A percentile compares a stretch with the other conserved stretches of the same genome.
These are phyloP conservation scores for Coccomyxa sp. DNA, from an alignment of 139 green algal species.

Conservation along the genomic window DNA sequence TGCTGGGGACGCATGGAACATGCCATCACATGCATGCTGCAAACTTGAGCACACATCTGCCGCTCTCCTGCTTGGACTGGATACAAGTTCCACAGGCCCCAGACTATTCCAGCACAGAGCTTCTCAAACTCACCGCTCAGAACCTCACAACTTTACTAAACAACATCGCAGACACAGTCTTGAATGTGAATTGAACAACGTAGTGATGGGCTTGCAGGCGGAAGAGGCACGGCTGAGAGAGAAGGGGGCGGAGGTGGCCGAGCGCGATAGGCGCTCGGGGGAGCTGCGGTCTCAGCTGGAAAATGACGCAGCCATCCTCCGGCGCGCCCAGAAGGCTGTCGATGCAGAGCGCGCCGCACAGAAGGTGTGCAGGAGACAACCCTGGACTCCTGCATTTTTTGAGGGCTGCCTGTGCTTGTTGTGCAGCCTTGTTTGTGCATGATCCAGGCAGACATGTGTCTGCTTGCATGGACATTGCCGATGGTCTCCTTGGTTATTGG, in stretches of 20 bases:
- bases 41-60: neutral
- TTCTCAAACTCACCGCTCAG: too few species aligned
- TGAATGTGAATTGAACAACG: neutral
- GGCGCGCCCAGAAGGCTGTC: slow-evolving; percentile 17
- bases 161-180: too few species aligned
- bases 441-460: too few species aligned
- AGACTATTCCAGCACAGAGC: too few species aligned
- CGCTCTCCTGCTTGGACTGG: neutral
- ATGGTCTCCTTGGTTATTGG: too few species aligned
- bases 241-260: slow-evolving; percentile 1
- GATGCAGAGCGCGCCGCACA: slow-evolving; percentile 28
- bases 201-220: neutral
- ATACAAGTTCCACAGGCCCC: too few species aligned
- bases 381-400: too few species aligned
- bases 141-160: too few species aligned
- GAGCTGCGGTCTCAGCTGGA: slow-evolving; percentile 22
- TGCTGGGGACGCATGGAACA: too few species aligned
- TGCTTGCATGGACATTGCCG: too few species aligned
- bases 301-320: slow-evolving; percentile 16
- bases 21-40: neutral
- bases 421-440: neutral
- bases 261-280: slow-evolving; percentile 1
- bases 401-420: neutral
- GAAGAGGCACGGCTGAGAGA: neutral
- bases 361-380: slow-evolving; percentile 12